Conservation (phyloP, 2,329 filamentous ascomycete genomes). For the Pseudocercospora macadamiae region DNA sequence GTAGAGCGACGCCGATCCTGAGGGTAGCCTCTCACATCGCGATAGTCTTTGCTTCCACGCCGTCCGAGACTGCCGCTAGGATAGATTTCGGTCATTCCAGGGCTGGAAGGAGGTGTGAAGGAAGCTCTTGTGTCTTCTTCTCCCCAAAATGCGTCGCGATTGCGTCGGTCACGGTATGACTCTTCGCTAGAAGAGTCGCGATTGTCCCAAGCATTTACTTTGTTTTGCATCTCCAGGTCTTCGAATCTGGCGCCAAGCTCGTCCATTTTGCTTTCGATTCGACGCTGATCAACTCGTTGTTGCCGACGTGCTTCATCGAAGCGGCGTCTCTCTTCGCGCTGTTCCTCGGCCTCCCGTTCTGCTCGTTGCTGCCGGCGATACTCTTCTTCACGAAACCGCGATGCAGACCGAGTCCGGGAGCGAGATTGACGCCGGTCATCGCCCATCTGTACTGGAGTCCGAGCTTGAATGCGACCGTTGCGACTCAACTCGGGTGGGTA, state of each 20-base stretch:
- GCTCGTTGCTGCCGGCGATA: background rate
- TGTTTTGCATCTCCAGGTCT: background rate
- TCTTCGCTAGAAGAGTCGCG: constrained; percentile 1
- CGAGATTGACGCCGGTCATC: background rate
- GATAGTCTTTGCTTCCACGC: background rate
- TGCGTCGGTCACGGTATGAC: background rate
- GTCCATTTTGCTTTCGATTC: background rate
- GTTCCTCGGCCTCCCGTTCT: background rate
- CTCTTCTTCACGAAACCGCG: background rate
- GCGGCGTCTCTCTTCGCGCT: background rate
- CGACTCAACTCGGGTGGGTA: background rate
- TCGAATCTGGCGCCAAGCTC: background rate
- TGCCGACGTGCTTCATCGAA: background rate
- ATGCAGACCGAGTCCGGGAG: background rate
- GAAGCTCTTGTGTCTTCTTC: background rate
- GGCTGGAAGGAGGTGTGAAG: background rate
- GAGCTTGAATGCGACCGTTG: background rate
- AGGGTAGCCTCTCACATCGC: background rate
- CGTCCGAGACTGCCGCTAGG: background rate
- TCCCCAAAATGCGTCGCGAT: background rate
- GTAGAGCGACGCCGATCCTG: background rate
- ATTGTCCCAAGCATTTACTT: background rate
- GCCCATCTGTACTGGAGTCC: background rate
- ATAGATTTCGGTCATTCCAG: background rate
- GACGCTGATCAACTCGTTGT: background rate